A percentile compares a stretch with the other conserved stretches of the same genome.
Conservation (phyloP, 2,329 filamentous ascomycete genomes). For the Venturia asperata region DNA sequence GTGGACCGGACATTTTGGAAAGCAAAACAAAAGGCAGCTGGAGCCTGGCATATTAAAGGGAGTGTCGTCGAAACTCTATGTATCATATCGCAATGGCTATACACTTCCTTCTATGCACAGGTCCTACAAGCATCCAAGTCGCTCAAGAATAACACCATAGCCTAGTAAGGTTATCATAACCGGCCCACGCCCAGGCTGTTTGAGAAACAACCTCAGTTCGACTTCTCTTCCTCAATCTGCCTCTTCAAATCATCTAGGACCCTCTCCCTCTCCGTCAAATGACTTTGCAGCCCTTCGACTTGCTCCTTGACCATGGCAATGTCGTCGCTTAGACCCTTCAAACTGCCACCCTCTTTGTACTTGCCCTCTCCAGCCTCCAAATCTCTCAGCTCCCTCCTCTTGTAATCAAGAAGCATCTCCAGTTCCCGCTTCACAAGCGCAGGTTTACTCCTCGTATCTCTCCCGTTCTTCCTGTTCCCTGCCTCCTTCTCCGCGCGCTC, state of each 20-base stretch:
- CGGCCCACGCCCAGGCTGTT: neutral
- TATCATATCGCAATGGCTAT: neutral
- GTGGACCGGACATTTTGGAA: no score
- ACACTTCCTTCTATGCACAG: neutral
- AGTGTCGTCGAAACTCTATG: neutral
- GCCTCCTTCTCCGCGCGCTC: constrained; percentile 70
- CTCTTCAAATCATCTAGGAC: constrained; percentile 67
- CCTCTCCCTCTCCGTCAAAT: constrained; percentile 69
- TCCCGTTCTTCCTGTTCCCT: constrained; percentile 50
- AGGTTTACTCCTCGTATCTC: constrained; percentile 70
- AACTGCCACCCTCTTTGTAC: constrained; percentile 57
- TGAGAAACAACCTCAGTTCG: constrained; percentile 1
- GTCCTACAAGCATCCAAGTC: neutral
- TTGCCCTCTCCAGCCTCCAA: constrained; percentile 61
- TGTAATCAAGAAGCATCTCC: constrained; percentile 91
- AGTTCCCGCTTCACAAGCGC: constrained; percentile 90
- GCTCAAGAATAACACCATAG: constrained; percentile 1
- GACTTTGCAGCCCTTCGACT: constrained; percentile 79
- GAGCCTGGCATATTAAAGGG: no score
- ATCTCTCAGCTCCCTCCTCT: constrained; percentile 70
- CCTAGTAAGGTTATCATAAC: neutral
- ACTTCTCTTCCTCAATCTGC: constrained; percentile 83
- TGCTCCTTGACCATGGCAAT: constrained; percentile 88
- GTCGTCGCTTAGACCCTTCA: constrained; percentile 78
- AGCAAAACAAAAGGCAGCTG: no score